Evolutionary conservation across 2,329 filamentous ascomycete species (phyloP), one percentile per base, ranked within the genome.

Genomic region (Aspergillus sp.): DNA sequence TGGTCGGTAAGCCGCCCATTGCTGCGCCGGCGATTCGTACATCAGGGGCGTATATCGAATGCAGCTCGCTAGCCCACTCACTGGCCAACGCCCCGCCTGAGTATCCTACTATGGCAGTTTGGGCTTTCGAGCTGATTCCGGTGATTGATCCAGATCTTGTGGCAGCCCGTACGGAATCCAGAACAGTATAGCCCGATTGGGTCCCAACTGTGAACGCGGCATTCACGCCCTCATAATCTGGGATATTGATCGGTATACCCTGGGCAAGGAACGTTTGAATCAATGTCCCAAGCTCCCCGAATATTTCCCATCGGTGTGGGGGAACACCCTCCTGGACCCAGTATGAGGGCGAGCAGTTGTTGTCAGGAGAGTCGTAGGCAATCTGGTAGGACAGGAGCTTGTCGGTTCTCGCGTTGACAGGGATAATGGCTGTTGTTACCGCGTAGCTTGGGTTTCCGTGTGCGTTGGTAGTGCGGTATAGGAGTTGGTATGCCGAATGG

Each of bases 11-110:
- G 0, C 81, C 82, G 5, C 82, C 81, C 0, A 83, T 55, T 0
- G 80, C 81, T 0, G 75, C 76, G 6, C 80, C 81, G 0, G 71
- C 68, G 24, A 84, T 72, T 0, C 69, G 69, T 2, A 85, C 67
- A 24, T 84, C 80, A 0, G 82, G 81, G 0, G 82, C 82, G 57
- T 85, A 85, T 5, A 73, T 67, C 0, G 73, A 69, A 32, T 81
- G 80, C 12, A 84, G 66, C 54, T 85, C 81, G 6, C 78, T 75
- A 0, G 83, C 83, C 71, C 76, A 81, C 42, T 79, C 81, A 6
- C 70, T 77, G 0, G 82, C 81, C 3, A 83, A 56, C 0, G 77
- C 75, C 2, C 82, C 82, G 5, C 83, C 82, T 0, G 79, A 82
- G 64, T 84, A 85, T 0, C 83, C 83, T 78, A 80, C 83, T 47